Conservation (phyloP, 176 grass and related monocot genomes). For the Carex pumila region DNA sequence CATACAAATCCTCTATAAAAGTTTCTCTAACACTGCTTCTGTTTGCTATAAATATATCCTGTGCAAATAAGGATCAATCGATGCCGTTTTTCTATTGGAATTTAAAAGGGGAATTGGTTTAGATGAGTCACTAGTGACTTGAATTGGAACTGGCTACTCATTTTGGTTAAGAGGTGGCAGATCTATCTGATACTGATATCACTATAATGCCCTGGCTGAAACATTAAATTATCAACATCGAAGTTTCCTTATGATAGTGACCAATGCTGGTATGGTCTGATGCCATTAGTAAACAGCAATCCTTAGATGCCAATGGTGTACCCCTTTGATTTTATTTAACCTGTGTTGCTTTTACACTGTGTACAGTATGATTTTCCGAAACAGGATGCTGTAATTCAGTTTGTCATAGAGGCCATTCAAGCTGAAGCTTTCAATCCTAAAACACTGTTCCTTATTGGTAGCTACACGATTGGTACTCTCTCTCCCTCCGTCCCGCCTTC, state of each 20-base stretch:
- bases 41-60: background rate
- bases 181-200: background rate
- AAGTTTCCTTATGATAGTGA: background rate
- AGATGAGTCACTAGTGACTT: background rate
- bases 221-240: background rate
- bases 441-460: constrained; percentile 93
- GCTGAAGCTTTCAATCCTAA: constrained; percentile 92
- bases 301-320: background rate
- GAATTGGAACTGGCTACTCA: background rate
- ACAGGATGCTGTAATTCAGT: constrained; percentile 83
- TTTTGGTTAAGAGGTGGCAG: background rate
- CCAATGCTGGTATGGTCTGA: background rate
- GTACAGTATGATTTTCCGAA: constrained; percentile 93
- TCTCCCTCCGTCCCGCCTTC: background rate
- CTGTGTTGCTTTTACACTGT: background rate
- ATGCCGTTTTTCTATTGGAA: constrained; percentile 1
- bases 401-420: constrained; percentile 96
- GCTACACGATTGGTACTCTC: constrained; percentile 87
- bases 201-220: background rate
- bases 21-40: background rate
- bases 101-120: background rate
- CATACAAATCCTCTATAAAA: background rate
- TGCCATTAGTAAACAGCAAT: background rate
- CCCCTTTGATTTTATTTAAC: background rate
- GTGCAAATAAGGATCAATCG: constrained; percentile 2